These are phyloP conservation scores for Penicillium malachiteum DNA, from an alignment of 495 filamentous ascomycete genomes.

Conservation along the genomic window DNA sequence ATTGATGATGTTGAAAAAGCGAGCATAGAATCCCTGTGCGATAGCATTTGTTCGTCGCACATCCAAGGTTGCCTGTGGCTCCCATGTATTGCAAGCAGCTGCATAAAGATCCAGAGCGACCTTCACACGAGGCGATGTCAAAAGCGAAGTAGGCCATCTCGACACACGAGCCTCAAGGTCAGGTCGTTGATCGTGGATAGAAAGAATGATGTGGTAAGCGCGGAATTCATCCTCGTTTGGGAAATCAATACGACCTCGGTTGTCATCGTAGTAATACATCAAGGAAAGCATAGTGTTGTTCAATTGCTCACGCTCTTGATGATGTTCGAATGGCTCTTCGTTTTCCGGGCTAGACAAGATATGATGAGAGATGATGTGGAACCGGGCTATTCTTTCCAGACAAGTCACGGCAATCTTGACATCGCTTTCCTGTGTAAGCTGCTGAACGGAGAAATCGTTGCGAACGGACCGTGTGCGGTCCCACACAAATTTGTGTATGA, in stretches of 20 bases:
- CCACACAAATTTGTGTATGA: conserved; percentile 87
- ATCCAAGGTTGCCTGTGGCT: conserved; percentile 63
- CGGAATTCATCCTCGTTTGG: conserved; percentile 87
- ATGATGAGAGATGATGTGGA: conserved; percentile 87
- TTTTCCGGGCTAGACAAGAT: conserved; percentile 66
- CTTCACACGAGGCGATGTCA: conserved; percentile 56
- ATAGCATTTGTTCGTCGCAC: conserved; percentile 53
- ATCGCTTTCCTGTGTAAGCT: conserved; percentile 64
- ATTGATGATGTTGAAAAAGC: conserved; percentile 74
- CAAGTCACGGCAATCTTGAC: conserved; percentile 72
- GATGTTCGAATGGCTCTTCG: conserved; percentile 73
- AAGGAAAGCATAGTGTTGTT: conserved; percentile 83
- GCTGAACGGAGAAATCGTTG: conserved; percentile 91
- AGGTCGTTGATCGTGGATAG: conserved; percentile 67
- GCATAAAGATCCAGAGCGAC: conserved; percentile 69
- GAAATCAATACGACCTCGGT: conserved; percentile 50
- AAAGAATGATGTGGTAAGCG: conserved; percentile 84
- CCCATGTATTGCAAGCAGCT: conserved; percentile 62
- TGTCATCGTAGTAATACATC: conserved; percentile 84
- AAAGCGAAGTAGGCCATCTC: conserved; percentile 61
- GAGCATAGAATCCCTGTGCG: conserved; percentile 61
- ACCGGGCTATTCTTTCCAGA: conserved; percentile 85
- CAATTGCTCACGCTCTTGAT: conserved; percentile 92
- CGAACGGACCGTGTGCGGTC: conserved; percentile 89
- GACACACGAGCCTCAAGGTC: conserved; percentile 73